Conservation (phyloP, 2,329 filamentous ascomycete species). For the Pezizomycotina sp. region DNA sequence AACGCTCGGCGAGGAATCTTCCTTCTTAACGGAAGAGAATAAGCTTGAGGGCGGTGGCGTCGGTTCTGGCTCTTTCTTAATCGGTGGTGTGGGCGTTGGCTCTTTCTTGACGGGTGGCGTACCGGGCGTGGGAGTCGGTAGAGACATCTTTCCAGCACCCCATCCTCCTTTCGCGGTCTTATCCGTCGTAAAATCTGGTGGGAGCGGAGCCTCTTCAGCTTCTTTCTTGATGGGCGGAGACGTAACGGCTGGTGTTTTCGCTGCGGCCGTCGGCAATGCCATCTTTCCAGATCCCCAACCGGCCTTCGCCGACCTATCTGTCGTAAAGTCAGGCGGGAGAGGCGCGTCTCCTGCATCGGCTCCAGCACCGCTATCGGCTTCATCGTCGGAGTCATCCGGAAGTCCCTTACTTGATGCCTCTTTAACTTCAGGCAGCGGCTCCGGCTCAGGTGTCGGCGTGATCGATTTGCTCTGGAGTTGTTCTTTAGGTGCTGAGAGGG, state of each 20-base stretch:
- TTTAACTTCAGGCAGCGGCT: conserved; percentile 1
- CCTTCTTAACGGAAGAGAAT: no score
- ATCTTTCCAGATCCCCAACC: no score
- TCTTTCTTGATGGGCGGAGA: no score
- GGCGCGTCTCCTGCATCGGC: conserved; percentile 7
- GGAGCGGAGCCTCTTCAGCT: background rate
- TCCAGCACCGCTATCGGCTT: conserved; percentile 9
- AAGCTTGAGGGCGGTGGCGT: background rate
- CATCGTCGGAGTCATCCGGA: conserved; percentile 13
- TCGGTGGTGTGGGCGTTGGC: background rate
- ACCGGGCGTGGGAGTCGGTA: conserved; percentile 7
- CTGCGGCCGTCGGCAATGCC: no score
- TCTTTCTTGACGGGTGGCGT: conserved; percentile 5
- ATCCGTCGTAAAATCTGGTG: background rate
- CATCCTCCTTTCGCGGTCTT: background rate
- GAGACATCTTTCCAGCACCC: conserved; percentile 6
- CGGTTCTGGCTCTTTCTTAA: background rate
- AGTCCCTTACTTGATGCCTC: conserved; percentile 10
- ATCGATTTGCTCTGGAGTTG: no score
- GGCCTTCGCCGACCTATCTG: conserved; percentile 4
- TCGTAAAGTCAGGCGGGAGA: conserved; percentile 14
- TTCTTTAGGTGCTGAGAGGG: no score
- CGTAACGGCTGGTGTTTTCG: no score
- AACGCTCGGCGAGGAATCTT: no score
- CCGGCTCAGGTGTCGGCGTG: conserved; percentile 2